Conservation (phyloP, 2,329 filamentous ascomycete genomes). For the Fusarium robinianum region DNA sequence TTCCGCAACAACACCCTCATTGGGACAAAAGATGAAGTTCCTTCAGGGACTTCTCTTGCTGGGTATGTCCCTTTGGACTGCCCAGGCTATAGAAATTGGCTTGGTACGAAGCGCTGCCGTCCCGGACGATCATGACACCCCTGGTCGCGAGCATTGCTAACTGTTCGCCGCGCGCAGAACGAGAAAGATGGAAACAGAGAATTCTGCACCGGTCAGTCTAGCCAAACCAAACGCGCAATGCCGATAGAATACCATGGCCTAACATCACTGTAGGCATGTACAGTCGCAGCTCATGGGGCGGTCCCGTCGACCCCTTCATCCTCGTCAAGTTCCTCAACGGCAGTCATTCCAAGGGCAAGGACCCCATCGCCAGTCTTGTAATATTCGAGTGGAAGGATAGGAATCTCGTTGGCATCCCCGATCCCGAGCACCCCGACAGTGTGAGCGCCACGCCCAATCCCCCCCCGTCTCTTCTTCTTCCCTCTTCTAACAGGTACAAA, state of each 20-base stretch:
- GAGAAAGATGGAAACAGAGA: slow-evolving; percentile 77
- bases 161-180: slow-evolving; percentile 56
- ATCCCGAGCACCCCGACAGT: slow-evolving; percentile 56
- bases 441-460: slow-evolving; percentile 46
- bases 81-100: slow-evolving; percentile 60
- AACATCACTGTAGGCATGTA: slow-evolving; percentile 99
- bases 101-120: slow-evolving; percentile 53
- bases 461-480: slow-evolving; percentile 1
- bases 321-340: slow-evolving; percentile 74
- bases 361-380: slow-evolving; percentile 80
- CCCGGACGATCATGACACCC: background rate
- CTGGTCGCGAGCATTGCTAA: slow-evolving; percentile 28
- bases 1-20: slow-evolving; percentile 13
- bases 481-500: slow-evolving; percentile 15
- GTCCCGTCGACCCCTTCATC: slow-evolving; percentile 86
- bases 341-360: slow-evolving; percentile 59
- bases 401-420: slow-evolving; percentile 72
- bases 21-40: slow-evolving; percentile 55
- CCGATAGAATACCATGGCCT: too few relatives aligned
- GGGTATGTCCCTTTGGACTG: slow-evolving; percentile 59
- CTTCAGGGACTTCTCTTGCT: slow-evolving; percentile 56
- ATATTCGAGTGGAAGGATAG: slow-evolving; percentile 96
- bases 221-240: too few relatives aligned
- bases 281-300: slow-evolving; percentile 85
- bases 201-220: slow-evolving; percentile 69